phyloP scores from a whole-genome alignment of 164 flowering plant genomes.

The Magnolia officinalis region DNA sequence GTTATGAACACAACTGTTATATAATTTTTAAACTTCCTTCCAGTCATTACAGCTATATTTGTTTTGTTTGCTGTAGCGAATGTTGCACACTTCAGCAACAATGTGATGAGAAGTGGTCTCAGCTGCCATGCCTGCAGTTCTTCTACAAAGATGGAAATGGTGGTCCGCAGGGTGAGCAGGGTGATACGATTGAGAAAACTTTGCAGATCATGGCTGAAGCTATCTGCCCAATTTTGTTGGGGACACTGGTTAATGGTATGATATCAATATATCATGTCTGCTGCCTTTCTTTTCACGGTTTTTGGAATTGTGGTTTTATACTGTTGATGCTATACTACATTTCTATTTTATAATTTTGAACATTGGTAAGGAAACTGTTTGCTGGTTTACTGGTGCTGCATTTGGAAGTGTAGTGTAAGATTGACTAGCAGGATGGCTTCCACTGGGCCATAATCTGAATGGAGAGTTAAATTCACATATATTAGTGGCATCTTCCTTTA shows the following conservation, averaged over 20 bases:
- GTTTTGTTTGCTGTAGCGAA: conserved; percentile 46
- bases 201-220: conserved; percentile 48
- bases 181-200: conserved; percentile 36
- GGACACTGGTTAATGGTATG: conserved; percentile 75
- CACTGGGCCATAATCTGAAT: background rate
- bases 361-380: background rate
- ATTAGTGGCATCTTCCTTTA: background rate
- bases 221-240: conserved; percentile 61
- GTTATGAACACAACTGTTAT: too few relatives aligned
- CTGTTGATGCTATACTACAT: background rate
- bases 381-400: background rate
- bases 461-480: background rate
- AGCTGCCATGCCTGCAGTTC: conserved; percentile 71
- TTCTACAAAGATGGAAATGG: conserved; percentile 34
- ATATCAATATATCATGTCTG: conserved; percentile 6
- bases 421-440: background rate
- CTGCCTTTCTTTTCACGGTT: background rate
- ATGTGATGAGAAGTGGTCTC: conserved; percentile 27
- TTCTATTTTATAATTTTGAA: background rate
- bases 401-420: background rate
- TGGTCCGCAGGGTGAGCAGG: background rate
- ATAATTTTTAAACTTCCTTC: too few relatives aligned
- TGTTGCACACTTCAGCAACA: conserved; percentile 47
- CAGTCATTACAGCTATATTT: background rate
- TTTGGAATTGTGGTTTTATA: background rate